A percentile compares a stretch with the other conserved stretches of the same genome.
phyloP scores from a whole-genome alignment of 1,284 basidiomycete genomes.

The Trichosporon ovoides region DNA sequence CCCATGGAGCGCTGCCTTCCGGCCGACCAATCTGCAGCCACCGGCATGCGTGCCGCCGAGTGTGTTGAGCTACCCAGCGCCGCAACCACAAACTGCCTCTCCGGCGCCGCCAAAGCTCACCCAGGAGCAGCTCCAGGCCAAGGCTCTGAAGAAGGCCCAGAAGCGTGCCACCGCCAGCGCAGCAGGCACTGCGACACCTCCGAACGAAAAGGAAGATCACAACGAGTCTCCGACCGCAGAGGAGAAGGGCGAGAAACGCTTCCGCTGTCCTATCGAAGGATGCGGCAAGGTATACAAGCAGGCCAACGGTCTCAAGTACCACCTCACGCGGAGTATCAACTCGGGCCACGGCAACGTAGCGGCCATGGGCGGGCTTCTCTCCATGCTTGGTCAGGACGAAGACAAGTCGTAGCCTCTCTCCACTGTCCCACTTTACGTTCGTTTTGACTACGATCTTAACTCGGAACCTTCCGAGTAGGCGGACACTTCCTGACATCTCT shows the following conservation, averaged over 20 bases:
- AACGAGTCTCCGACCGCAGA: background rate
- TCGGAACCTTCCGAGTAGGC: background rate
- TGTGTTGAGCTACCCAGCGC: conserved; percentile 41
- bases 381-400: conserved; percentile 24
- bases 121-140: conserved; percentile 36
- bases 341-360: conserved; percentile 45
- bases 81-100: conserved; percentile 12
- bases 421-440: background rate
- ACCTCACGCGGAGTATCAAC: conserved; percentile 46
- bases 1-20: conserved; percentile 39
- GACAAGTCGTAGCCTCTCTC: conserved; percentile 5
- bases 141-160: conserved; percentile 36
- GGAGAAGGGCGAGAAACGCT: conserved; percentile 52
- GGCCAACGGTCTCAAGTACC: conserved; percentile 49
- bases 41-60: conserved; percentile 42
- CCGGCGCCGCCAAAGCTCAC: conserved; percentile 16
- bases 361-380: conserved; percentile 34
- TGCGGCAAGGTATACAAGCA: conserved; percentile 61
- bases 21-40: conserved; percentile 22
- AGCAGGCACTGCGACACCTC: background rate
- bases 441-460: background rate
- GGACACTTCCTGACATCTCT: background rate
- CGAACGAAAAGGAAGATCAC: background rate
- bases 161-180: conserved; percentile 23
- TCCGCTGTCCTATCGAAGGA: conserved; percentile 56